These are phyloP conservation scores for Monosporascus ibericus DNA, from an alignment of 2,329 filamentous ascomycete species.

Conservation along the genomic window DNA sequence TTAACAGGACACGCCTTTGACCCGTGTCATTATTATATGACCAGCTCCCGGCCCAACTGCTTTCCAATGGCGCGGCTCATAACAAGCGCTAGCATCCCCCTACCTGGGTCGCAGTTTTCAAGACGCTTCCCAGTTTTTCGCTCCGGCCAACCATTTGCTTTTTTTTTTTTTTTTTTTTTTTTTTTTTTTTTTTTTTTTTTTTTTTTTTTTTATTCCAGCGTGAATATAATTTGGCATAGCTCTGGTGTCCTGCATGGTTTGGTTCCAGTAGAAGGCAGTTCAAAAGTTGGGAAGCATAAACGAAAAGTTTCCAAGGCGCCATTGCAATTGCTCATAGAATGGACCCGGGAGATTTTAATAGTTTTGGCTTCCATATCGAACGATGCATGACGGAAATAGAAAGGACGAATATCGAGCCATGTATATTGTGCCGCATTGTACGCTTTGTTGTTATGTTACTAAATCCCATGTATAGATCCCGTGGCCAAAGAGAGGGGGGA, in stretches of 20 bases:
- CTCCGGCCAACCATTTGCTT: constrained; percentile 6
- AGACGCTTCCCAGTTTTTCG: constrained; percentile 5
- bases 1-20: too few relatives aligned
- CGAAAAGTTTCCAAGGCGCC: neutral
- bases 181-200: neutral
- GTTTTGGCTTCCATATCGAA: neutral
- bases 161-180: neutral
- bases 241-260: neutral
- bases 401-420: neutral
- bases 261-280: neutral
- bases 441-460: neutral
- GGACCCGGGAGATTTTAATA: neutral
- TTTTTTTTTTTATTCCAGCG: neutral
- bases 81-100: neutral
- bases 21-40: too few relatives aligned
- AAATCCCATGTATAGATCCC: too few relatives aligned
- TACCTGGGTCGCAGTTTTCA: neutral
- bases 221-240: neutral
- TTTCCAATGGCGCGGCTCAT: neutral
- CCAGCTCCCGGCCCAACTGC: too few relatives aligned
- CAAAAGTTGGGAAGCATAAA: neutral
- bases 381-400: neutral
- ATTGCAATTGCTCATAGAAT: neutral
- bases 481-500: too few relatives aligned
- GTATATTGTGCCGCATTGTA: neutral